These are phyloP conservation scores for Abrus precatorius DNA, from an alignment of 306 rosid genomes.

Conservation along the genomic window DNA sequence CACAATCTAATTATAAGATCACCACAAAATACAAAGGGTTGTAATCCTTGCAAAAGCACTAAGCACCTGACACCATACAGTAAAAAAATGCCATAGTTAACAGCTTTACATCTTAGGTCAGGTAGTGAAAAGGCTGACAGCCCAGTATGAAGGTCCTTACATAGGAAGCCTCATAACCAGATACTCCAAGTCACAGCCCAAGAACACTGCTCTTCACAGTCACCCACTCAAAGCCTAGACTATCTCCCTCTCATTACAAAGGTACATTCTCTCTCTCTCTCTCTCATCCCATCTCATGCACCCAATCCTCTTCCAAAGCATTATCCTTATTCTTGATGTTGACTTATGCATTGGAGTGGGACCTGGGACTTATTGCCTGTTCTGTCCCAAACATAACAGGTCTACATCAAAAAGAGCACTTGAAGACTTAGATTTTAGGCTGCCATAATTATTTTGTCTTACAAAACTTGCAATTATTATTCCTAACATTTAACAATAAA, in stretches of 20 bases:
- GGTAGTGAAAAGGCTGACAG: background rate
- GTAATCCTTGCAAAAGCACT: conserved; percentile 7
- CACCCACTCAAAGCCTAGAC: background rate
- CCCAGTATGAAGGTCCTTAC: background rate
- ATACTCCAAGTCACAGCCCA: background rate
- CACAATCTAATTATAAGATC: background rate
- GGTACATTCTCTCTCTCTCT: background rate
- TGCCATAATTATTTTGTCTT: background rate
- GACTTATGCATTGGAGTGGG: conserved; percentile 1
- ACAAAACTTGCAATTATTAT: conserved; percentile 5
- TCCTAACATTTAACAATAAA: background rate
- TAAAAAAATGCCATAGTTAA: conserved; percentile 10
- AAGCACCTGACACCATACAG: conserved; percentile 12
- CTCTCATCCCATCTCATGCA: background rate
- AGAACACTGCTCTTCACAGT: background rate
- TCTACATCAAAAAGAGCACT: conserved; percentile 8
- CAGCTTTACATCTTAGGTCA: background rate
- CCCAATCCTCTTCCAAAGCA: background rate
- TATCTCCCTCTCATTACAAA: conserved; percentile 2
- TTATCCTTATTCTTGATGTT: background rate
- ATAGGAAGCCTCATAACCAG: background rate
- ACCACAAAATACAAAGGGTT: background rate
- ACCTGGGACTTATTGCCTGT: background rate
- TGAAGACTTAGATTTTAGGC: background rate
- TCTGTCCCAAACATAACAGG: background rate